A percentile compares a stretch with the other conserved stretches of the same genome.
phyloP scores from a whole-genome alignment of 202 grass and related monocot genomes.

The Zoysia matrella region DNA sequence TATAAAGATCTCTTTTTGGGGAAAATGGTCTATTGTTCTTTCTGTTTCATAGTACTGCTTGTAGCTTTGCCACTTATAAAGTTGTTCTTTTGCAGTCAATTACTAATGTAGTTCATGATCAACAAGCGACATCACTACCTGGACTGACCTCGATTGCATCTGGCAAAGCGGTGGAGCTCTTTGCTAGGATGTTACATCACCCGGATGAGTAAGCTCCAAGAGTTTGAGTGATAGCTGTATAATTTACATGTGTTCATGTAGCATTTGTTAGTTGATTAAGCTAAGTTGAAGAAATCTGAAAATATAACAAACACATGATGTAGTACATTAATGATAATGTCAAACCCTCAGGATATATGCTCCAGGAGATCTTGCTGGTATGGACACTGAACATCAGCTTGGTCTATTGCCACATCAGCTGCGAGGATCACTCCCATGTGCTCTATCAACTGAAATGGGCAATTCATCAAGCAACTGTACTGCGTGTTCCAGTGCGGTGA shows the following conservation, averaged over 20 bases:
- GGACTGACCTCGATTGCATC: slow-evolving; percentile 85
- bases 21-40: slow-evolving; percentile 1
- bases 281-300: slow-evolving; percentile 1
- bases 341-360: slow-evolving; percentile 76
- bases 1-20: background rate
- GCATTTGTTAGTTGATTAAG: slow-evolving; percentile 26
- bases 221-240: slow-evolving; percentile 20
- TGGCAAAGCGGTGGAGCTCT: slow-evolving; percentile 82
- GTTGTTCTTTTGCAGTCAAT: slow-evolving; percentile 53
- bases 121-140: slow-evolving; percentile 69
- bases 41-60: slow-evolving; percentile 11
- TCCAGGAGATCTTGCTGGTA: slow-evolving; percentile 78
- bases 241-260: background rate
- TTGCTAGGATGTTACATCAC: slow-evolving; percentile 91
- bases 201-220: slow-evolving; percentile 61
- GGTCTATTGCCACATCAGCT: slow-evolving; percentile 93
- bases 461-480: slow-evolving; percentile 60
- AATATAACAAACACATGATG: slow-evolving; percentile 9
- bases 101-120: slow-evolving; percentile 57
- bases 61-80: slow-evolving; percentile 1
- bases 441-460: slow-evolving; percentile 44
- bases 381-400: slow-evolving; percentile 72
- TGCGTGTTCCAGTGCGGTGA: slow-evolving; percentile 68
- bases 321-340: slow-evolving; percentile 27
- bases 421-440: slow-evolving; percentile 66